phyloP scores from a whole-genome alignment of 140 eudicot species.

The Cichorium intybus region DNA sequence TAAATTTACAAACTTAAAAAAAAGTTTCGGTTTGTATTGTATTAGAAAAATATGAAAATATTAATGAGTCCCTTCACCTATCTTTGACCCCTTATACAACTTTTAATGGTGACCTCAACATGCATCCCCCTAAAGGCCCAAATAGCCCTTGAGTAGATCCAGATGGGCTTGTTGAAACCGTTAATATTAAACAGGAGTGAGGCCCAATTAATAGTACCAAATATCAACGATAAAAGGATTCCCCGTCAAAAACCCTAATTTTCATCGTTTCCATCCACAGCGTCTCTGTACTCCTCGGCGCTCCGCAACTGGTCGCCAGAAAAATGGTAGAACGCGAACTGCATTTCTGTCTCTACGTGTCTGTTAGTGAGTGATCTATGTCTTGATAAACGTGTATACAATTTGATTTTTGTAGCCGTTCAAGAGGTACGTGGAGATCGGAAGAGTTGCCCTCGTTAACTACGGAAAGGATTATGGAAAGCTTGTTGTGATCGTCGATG shows the following conservation, averaged over 20 bases:
- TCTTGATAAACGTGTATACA: neutral
- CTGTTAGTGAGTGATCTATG: neutral
- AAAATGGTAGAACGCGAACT: slow-evolving; percentile 25
- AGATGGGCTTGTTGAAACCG: neutral
- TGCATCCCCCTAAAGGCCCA: no score
- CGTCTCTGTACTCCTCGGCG: slow-evolving; percentile 11
- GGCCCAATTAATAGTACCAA: slow-evolving; percentile 19
- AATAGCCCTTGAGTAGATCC: neutral
- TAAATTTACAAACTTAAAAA: no score
- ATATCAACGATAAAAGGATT: neutral
- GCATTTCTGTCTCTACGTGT: neutral
- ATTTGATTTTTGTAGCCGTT: slow-evolving; percentile 40
- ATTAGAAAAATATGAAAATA: no score
- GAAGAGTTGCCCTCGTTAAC: slow-evolving; percentile 65
- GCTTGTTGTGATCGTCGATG: slow-evolving; percentile 75
- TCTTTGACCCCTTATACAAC: no score
- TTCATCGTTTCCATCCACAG: slow-evolving; percentile 13
- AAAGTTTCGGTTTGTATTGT: no score
- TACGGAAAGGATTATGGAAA: slow-evolving; percentile 69
- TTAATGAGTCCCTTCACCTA: no score
- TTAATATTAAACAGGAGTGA: no score
- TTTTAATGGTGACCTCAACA: no score
- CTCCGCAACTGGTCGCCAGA: slow-evolving; percentile 18
- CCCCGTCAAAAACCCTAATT: slow-evolving; percentile 24
- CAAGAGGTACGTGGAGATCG: slow-evolving; percentile 78